These are phyloP conservation scores for Claviceps lovelessii DNA, from an alignment of 2,329 filamentous ascomycete genomes.

Conservation along the genomic window DNA sequence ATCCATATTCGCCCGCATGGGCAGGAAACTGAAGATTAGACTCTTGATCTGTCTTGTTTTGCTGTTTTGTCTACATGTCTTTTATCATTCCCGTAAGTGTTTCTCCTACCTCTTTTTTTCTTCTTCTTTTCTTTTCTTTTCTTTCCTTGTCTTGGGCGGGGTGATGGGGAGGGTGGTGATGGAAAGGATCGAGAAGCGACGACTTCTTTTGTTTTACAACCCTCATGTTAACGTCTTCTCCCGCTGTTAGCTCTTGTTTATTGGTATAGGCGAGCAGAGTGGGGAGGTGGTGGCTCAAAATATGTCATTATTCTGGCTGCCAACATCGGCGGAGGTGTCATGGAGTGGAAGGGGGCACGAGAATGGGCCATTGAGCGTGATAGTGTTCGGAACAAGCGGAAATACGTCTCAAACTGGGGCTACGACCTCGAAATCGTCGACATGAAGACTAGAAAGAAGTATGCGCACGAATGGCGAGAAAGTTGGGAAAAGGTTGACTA, in stretches of 20 bases:
- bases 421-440: conserved; percentile 94
- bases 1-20: conserved; percentile 34
- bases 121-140: background rate
- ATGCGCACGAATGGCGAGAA: conserved; percentile 97
- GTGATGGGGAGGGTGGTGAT: no score
- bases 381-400: conserved; percentile 87
- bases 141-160: background rate
- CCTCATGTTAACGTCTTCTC: background rate
- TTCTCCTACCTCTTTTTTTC: background rate
- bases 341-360: conserved; percentile 95
- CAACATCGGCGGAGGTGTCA: conserved; percentile 90
- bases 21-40: conserved; percentile 52
- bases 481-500: conserved; percentile 99
- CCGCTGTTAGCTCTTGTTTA: conserved; percentile 33
- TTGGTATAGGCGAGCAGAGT: conserved; percentile 56
- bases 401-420: conserved; percentile 76
- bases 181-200: background rate
- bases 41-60: conserved; percentile 45
- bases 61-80: conserved; percentile 46
- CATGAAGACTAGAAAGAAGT: conserved; percentile 97
- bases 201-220: background rate
- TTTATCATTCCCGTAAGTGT: conserved; percentile 58
- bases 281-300: conserved; percentile 73
- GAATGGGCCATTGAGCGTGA: conserved; percentile 98
- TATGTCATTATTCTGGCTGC: conserved; percentile 87